phyloP scores from a whole-genome alignment of 140 eudicot genomes.

The Ambrosia hybrid region DNA sequence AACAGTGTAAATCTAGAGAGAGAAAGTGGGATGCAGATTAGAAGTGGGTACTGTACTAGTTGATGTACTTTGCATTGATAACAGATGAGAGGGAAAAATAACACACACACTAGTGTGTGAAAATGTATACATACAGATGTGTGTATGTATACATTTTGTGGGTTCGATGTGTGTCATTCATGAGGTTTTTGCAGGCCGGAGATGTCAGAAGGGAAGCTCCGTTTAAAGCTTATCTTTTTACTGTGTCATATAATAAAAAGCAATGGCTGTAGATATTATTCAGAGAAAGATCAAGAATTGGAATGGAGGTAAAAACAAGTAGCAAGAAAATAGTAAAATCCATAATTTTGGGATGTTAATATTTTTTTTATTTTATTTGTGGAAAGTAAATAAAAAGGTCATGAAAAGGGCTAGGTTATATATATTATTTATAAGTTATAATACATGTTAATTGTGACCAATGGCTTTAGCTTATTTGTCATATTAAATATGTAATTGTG shows the following conservation, averaged over 20 bases:
- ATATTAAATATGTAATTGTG: background rate
- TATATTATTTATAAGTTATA: no score
- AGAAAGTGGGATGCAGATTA: slow-evolving; percentile 16
- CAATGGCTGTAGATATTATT: background rate
- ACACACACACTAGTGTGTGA: slow-evolving; percentile 15
- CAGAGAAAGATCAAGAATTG: background rate
- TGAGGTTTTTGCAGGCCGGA: slow-evolving; percentile 32
- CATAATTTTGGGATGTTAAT: no score
- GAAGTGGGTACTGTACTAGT: slow-evolving; percentile 14
- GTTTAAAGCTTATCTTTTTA: slow-evolving; percentile 41
- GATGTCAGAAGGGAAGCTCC: slow-evolving; percentile 45
- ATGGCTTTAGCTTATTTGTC: background rate
- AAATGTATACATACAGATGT: slow-evolving; percentile 4
- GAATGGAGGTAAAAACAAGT: background rate
- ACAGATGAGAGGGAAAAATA: slow-evolving; percentile 14
- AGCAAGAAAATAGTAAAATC: no score
- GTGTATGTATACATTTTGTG: slow-evolving; percentile 25
- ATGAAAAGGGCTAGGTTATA: no score
- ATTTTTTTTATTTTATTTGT: background rate
- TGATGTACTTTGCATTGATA: slow-evolving; percentile 59
- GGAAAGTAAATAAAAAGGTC: background rate
- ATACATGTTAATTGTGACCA: background rate
- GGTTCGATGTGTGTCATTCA: slow-evolving; percentile 11
- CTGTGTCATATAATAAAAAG: slow-evolving; percentile 30
- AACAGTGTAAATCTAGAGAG: slow-evolving; percentile 35